These are phyloP conservation scores for Pythium phragmitis DNA, from an alignment of 352 stramenopile genomes.

Conservation along the genomic window DNA sequence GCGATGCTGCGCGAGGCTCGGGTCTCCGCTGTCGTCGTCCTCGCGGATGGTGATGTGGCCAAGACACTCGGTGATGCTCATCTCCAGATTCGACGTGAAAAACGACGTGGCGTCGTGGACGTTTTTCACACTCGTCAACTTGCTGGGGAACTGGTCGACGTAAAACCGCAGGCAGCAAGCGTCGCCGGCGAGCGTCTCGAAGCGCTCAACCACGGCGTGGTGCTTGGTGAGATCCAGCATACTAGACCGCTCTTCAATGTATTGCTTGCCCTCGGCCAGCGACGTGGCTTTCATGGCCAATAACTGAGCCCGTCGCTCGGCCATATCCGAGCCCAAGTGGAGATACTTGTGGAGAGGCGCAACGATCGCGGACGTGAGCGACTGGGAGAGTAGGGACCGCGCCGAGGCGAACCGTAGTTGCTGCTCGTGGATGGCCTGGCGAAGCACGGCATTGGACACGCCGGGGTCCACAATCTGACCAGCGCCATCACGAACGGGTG, in stretches of 20 bases:
- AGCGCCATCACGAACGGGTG: constrained; percentile 5
- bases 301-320: constrained; percentile 35
- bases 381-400: constrained; percentile 25
- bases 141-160: constrained; percentile 46
- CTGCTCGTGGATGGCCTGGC: constrained; percentile 26
- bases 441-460: constrained; percentile 22
- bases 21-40: constrained; percentile 52
- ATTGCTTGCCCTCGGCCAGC: constrained; percentile 32
- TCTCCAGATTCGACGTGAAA: constrained; percentile 62
- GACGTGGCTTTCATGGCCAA: constrained; percentile 31
- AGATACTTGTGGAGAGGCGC: constrained; percentile 30
- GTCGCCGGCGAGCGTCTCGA: constrained; percentile 44
- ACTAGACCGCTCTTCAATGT: constrained; percentile 38
- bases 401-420: constrained; percentile 24
- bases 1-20: constrained; percentile 45
- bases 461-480: constrained; percentile 12
- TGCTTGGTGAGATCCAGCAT: constrained; percentile 37
- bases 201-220: constrained; percentile 45
- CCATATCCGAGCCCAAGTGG: constrained; percentile 34
- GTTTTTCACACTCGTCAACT: constrained; percentile 34
- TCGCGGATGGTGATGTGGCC: constrained; percentile 74
- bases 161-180: constrained; percentile 51
- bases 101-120: constrained; percentile 55
- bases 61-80: constrained; percentile 64
- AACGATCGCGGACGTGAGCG: constrained; percentile 16